Base-by-base conservation (phyloP, 495 filamentous ascomycete species). In the Penicillium taxi region DNA sequence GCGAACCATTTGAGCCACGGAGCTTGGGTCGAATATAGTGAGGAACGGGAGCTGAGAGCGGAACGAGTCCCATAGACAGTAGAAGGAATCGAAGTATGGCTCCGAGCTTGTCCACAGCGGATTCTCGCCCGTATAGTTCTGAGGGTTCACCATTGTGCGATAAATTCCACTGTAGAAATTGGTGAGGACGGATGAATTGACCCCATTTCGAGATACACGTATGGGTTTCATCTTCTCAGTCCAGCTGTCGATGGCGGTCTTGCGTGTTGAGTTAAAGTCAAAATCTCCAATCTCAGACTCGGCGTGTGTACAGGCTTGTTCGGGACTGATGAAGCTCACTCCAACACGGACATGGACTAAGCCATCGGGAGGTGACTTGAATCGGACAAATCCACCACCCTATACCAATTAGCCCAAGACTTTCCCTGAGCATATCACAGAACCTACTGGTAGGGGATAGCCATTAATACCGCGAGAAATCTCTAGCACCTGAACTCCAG, bases 121-220 rank as follows among this genome's bases (percentile, higher is more conserved):
- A 38, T 86, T 86, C 48, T 86, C 83, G 1, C 80, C 81, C 0
- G 81, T 86, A 30, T 78, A 76, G 50, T 88, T 81, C 22, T 81
- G 81, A 0, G 83, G 83, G 20, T 84, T 71, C 15, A 85, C 53
- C 76, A 85, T 83, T 16, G 66, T 68, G 8, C 66, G 47, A 35
- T 70, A 70, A 9, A 70, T 63, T 1, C 64, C 64, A 44, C 63
- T 67, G 68, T 78, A 62, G 74, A 84, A 46, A 74, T 55, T 45
- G 61, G 74, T 41, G 64, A 73, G 54, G 70, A 85, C 35, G 70
- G 69, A 48, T 66, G 63, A 37, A 67, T 79, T 26, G 55, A 76
- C 24, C 69, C 64, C 26, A 66, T 68, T 45, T 62, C 64, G 37
- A 41, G 55, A 67, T 2, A 68, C 64, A 6, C 63, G 53, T 23